phyloP scores from a whole-genome alignment of 2,329 filamentous ascomycete genomes.

The Phyllosticta paracitricarpa region DNA sequence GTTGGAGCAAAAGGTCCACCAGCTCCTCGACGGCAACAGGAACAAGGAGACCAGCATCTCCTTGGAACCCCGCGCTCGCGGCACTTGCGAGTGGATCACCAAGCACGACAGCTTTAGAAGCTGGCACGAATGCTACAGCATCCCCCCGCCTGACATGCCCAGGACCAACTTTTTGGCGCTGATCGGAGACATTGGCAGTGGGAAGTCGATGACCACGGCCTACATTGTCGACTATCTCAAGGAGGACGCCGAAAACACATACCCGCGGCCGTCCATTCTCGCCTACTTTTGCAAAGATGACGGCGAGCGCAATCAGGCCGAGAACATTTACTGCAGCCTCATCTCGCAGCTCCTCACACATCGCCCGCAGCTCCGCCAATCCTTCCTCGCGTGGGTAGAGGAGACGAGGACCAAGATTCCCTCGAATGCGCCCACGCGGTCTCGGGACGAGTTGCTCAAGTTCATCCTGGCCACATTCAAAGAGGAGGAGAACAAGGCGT shows the following conservation, averaged over 20 bases:
- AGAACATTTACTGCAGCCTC: not conserved
- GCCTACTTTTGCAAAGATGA: slow-evolving; percentile 1
- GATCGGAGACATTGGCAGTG: slow-evolving; percentile 1
- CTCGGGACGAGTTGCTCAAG: not conserved
- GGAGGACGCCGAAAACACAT: not conserved
- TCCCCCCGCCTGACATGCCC: not conserved
- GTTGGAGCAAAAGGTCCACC: not conserved
- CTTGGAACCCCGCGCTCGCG: not conserved
- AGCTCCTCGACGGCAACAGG: not conserved
- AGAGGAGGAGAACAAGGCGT: not conserved
- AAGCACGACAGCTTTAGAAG: not conserved
- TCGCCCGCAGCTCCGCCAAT: not conserved
- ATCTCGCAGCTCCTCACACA: not conserved
- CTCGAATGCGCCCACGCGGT: not conserved
- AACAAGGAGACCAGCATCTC: not conserved
- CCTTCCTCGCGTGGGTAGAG: not conserved
- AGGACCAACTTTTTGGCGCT: not conserved
- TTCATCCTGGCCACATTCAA: not conserved
- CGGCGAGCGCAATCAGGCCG: not conserved
- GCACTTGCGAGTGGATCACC: not conserved
- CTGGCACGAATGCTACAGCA: not conserved
- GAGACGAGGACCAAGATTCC: not conserved
- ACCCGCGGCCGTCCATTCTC: not conserved
- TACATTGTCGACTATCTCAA: not conserved
- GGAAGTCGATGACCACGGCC: not conserved